Conservation (phyloP, 148 eudicot genomes). For the Mesembryanthemum crystallinum region DNA sequence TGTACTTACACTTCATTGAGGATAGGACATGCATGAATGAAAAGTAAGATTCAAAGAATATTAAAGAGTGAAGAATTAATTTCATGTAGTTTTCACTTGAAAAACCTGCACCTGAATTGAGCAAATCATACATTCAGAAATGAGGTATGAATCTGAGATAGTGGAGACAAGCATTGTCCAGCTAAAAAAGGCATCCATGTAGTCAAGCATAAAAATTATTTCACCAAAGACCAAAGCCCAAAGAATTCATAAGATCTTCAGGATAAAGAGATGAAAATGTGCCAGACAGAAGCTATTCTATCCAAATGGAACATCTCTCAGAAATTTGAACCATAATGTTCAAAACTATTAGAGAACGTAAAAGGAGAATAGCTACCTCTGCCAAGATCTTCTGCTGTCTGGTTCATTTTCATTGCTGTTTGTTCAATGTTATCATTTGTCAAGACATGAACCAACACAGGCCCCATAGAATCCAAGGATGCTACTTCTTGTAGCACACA, state of each 20-base stretch:
- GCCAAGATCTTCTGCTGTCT: conserved; percentile 20
- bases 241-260: neutral
- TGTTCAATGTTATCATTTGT: conserved; percentile 49
- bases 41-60: neutral
- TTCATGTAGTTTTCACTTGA: neutral
- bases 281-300: neutral
- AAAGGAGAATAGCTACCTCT: conserved; percentile 38
- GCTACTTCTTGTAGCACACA: conserved; percentile 86
- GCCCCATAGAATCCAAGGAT: conserved; percentile 86
- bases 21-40: neutral
- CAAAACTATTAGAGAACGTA: neutral
- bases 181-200: neutral
- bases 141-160: neutral
- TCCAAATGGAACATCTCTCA: neutral
- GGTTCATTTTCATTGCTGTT: conserved; percentile 25
- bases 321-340: neutral
- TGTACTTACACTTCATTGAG: neutral
- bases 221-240: neutral
- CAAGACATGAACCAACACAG: conserved; percentile 82
- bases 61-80: neutral
- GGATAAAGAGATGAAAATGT: neutral
- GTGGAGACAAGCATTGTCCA: neutral
- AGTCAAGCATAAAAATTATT: neutral
- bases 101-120: neutral
- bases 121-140: neutral